These are phyloP conservation scores for Penicillium expansum DNA, from an alignment of 2,329 filamentous ascomycete species.

Conservation along the genomic window DNA sequence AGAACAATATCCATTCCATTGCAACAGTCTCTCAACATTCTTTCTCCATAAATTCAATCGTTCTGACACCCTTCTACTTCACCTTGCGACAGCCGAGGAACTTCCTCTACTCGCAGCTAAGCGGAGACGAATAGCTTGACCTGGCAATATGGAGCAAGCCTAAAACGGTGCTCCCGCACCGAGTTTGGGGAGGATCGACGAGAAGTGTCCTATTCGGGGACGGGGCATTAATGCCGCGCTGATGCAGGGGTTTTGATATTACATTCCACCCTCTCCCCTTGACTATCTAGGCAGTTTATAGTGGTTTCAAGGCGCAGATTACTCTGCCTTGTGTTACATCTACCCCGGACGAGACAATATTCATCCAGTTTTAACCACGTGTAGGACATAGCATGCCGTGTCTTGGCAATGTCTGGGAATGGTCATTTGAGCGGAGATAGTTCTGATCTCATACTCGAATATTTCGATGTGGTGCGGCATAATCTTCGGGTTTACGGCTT, in stretches of 20 bases:
- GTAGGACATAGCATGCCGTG: background rate
- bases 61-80: background rate
- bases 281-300: slow-evolving; percentile 4
- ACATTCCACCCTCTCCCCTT: background rate
- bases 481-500: background rate
- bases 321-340: background rate
- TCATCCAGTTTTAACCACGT: background rate
- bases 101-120: background rate
- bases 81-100: background rate
- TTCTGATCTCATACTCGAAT: background rate
- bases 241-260: slow-evolving; percentile 2
- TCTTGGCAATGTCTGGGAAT: background rate
- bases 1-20: no score
- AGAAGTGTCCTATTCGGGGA: slow-evolving; percentile 9
- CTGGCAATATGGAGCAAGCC: background rate
- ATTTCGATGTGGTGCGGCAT: background rate
- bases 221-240: slow-evolving; percentile 11
- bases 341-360: background rate
- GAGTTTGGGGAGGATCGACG: slow-evolving; percentile 10
- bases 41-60: background rate
- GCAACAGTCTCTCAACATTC: no score
- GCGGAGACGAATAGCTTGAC: background rate
- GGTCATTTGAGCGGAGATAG: background rate
- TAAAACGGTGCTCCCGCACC: background rate
- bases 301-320: background rate